Base-by-base conservation (phyloP, 805 yeast species). In the Lipomyces sp. region DNA sequence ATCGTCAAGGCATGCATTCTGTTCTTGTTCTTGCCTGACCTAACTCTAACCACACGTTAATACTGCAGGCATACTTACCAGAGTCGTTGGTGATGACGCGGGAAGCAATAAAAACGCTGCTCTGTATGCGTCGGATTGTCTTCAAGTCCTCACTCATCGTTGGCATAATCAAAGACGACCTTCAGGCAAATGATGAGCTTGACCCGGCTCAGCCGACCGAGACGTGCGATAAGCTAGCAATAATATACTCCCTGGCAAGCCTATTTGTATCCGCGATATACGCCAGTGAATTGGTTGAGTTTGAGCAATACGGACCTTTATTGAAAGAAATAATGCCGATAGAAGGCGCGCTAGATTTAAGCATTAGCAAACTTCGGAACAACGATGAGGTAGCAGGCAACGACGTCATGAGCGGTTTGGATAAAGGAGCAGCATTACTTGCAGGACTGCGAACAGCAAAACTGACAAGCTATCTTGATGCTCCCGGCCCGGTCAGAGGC, bases 1-100 rank as follows among this genome's bases (percentile, higher is more conserved):
- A 63, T 67, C 19, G 44, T 61, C 37, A 51, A 49, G 33, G 55
- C 28, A 26, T 10, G 38, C 22, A 58, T 50, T 63, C 55, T 36
- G 31, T 62, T 28, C 4, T 39, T 23, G 6, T 16, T 39, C 14
- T 5, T 24, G 4, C 22, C 11, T 5, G 11, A 29, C 21, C 23
- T 6, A 14, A 14, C 22, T 37, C 14, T 5, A 4, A 23, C 5
- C 8, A 28, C 5, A 18, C 16, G n/a, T 18, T 26, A 4, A 13
- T 26, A 10, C n/a, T n/a, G 4, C 11, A 46, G 48, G 4, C 26
- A 2, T 53, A 22, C 24, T 13, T 45, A 32, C 49, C 55, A 1
- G 47, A 49, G 16, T 51, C 59, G n/a, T 32, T 47, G 16, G 57
- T 47, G 11, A 45, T 35, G 19, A 29, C 47, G 1, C 36, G 47